A percentile compares a stretch with the other conserved stretches of the same genome.
phyloP scores from a whole-genome alignment of 345 rosid genomes.

The Arabidopsis arenosa region DNA sequence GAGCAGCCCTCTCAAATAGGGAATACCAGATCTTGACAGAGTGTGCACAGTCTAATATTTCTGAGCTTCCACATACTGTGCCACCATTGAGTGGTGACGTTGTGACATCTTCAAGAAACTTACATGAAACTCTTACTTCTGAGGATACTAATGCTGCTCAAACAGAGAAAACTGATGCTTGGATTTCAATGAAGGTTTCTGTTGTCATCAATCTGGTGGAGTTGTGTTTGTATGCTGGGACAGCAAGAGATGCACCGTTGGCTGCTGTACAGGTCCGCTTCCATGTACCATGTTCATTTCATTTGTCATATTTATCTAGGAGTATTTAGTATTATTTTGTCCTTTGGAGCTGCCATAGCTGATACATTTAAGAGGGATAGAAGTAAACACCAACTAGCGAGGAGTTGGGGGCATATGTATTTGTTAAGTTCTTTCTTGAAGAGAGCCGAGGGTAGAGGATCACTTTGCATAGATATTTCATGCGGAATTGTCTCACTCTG shows the following conservation, averaged over 20 bases:
- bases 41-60: slow-evolving; percentile 84
- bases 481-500: slow-evolving; percentile 5
- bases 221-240: slow-evolving; percentile 75
- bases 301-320: slow-evolving; percentile 32
- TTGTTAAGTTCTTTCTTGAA: slow-evolving; percentile 26
- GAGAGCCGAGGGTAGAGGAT: slow-evolving; percentile 7
- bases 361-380: slow-evolving; percentile 23
- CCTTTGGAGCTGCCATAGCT: slow-evolving; percentile 15
- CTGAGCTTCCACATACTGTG: slow-evolving; percentile 70
- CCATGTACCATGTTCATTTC: slow-evolving; percentile 29
- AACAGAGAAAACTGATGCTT: slow-evolving; percentile 50
- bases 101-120: slow-evolving; percentile 54
- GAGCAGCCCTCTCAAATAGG: slow-evolving; percentile 77
- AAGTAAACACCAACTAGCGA: slow-evolving; percentile 21
- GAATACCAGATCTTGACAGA: slow-evolving; percentile 92
- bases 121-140: slow-evolving; percentile 52
- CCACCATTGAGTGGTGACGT: slow-evolving; percentile 60
- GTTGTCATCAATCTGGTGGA: slow-evolving; percentile 75
- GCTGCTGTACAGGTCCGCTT: slow-evolving; percentile 78
- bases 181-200: slow-evolving; percentile 75
- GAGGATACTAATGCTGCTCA: slow-evolving; percentile 48
- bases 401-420: slow-evolving; percentile 23
- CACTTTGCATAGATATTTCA: neutral
- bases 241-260: slow-evolving; percentile 71
- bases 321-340: slow-evolving; percentile 21